phyloP scores from a whole-genome alignment of 2,329 filamentous ascomycete genomes.

The Huntiella moniliformis region DNA sequence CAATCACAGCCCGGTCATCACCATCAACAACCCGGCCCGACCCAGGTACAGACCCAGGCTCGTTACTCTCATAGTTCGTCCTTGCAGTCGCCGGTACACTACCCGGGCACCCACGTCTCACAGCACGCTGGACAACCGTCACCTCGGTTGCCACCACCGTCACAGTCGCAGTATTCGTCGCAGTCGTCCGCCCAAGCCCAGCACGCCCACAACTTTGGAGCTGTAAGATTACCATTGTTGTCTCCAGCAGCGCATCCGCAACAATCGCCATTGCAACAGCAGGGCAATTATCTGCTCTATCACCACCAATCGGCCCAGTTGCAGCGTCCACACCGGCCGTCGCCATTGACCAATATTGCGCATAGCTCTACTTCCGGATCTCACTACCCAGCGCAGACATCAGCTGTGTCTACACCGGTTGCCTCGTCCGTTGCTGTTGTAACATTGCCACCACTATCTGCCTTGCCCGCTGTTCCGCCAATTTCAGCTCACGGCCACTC shows the following conservation, averaged over 20 bases:
- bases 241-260: conserved; percentile 14
- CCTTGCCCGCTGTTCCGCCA: conserved; percentile 12
- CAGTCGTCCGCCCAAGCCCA: conserved; percentile 13
- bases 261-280: conserved; percentile 23
- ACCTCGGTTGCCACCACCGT: conserved; percentile 30
- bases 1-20: conserved; percentile 1
- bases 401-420: conserved; percentile 18
- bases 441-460: conserved; percentile 18
- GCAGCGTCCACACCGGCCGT: conserved; percentile 3
- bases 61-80: neutral
- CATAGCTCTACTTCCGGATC: neutral
- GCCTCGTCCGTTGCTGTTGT: conserved; percentile 21
- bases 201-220: conserved; percentile 16
- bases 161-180: neutral
- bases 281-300: conserved; percentile 13
- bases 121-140: conserved; percentile 6
- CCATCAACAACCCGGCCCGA: conserved; percentile 1
- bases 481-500: conserved; percentile 7
- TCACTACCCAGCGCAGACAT: conserved; percentile 3
- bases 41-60: neutral
- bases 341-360: conserved; percentile 1
- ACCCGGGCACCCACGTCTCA: conserved; percentile 4
- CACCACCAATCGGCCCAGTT: conserved; percentile 15
- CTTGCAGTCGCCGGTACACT: neutral
- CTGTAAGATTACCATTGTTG: conserved; percentile 2